Evolutionary conservation across 495 filamentous ascomycete genomes (phyloP).

Genomic region (Penicillium macrosclerotiorum): DNA sequence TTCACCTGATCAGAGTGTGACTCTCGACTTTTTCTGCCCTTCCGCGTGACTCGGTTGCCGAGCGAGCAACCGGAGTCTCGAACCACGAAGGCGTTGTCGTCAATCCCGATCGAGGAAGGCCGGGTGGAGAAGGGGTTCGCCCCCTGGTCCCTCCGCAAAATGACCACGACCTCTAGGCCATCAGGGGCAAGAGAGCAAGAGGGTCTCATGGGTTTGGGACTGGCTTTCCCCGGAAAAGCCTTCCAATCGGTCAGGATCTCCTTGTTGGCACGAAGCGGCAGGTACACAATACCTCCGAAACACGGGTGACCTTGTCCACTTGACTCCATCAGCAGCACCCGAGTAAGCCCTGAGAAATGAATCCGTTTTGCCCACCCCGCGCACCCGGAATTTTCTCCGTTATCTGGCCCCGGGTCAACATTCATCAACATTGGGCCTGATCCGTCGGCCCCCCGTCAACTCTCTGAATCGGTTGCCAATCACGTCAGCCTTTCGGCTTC

Average conservation of each 20-base stretch:
- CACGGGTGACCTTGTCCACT: too few relatives aligned
- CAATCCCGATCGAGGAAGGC: slow-evolving; percentile 16
- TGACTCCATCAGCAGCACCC: too few relatives aligned
- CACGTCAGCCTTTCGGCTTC: slow-evolving; percentile 15
- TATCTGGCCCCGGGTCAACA: slow-evolving; percentile 20
- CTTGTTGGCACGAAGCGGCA: too few relatives aligned
- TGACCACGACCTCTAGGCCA: background rate
- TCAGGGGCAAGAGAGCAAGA: background rate
- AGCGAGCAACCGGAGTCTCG: slow-evolving; percentile 6
- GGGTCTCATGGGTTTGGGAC: too few relatives aligned
- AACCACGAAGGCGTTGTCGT: slow-evolving; percentile 12
- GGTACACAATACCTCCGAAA: too few relatives aligned
- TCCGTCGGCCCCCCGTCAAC: slow-evolving; percentile 3
- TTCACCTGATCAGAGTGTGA: slow-evolving; percentile 20
- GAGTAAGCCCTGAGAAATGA: background rate
- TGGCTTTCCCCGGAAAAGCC: too few relatives aligned
- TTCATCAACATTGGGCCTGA: slow-evolving; percentile 11
- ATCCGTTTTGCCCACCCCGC: background rate
- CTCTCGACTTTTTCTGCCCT: slow-evolving; percentile 7
- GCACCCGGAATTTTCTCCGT: slow-evolving; percentile 5
- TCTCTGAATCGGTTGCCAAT: slow-evolving; percentile 8
- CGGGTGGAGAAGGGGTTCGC: slow-evolving; percentile 17
- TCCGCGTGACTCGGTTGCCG: slow-evolving; percentile 20
- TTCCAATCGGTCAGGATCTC: background rate
- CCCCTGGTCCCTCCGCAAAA: slow-evolving; percentile 18